Conservation (phyloP, 345 rosid genomes). For the Firmiana major region DNA sequence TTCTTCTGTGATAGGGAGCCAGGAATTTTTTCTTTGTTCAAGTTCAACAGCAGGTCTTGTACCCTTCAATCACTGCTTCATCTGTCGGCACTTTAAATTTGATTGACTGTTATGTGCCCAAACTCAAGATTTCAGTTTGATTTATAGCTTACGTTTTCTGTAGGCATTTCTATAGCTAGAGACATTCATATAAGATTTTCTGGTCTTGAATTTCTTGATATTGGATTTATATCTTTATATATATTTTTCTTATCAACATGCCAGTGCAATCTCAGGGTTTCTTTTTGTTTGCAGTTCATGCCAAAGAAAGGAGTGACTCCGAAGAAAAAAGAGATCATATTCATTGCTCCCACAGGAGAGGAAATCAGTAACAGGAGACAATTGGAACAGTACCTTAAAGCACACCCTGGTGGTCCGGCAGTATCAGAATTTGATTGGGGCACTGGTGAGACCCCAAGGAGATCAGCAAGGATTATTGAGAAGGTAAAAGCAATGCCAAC, state of each 20-base stretch:
- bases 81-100: background rate
- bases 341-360: slow-evolving; percentile 66
- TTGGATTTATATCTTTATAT: background rate
- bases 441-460: slow-evolving; percentile 64
- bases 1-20: background rate
- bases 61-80: background rate
- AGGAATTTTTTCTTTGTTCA: background rate
- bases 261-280: background rate
- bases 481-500: slow-evolving; percentile 39
- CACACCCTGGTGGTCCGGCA: slow-evolving; percentile 55
- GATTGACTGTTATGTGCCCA: background rate
- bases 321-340: slow-evolving; percentile 54
- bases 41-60: background rate
- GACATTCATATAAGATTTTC: background rate
- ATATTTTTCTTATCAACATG: background rate
- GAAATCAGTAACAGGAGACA: slow-evolving; percentile 49
- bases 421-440: slow-evolving; percentile 62
- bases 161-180: background rate
- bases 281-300: slow-evolving; percentile 36
- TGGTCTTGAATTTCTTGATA: background rate
- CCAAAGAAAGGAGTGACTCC: slow-evolving; percentile 48
- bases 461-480: slow-evolving; percentile 68
- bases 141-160: background rate
- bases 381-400: slow-evolving; percentile 62
- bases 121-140: background rate